Conservation (phyloP, 208 protist genomes). For the Acanthamoeba lenticulata region DNA sequence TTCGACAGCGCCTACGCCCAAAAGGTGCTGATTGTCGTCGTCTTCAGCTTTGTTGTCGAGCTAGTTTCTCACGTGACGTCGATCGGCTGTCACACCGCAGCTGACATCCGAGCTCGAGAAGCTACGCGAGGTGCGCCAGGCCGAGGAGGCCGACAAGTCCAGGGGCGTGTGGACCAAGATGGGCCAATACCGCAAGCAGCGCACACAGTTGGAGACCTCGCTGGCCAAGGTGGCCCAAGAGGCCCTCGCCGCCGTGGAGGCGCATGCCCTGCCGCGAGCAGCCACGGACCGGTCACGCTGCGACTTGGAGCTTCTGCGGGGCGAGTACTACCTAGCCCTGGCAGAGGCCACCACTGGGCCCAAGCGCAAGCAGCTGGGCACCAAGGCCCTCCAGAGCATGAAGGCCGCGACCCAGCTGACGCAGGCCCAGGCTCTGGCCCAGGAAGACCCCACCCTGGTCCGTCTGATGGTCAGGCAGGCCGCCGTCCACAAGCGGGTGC, state of each 20-base stretch:
- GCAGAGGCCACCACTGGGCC: background rate
- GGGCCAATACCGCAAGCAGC: background rate
- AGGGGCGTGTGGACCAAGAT: conserved; percentile 30
- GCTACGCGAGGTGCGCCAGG: background rate
- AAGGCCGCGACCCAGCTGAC: background rate
- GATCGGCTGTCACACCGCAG: background rate
- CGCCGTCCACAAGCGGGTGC: background rate
- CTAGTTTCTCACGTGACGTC: background rate
- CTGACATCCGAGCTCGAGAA: background rate
- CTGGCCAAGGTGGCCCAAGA: background rate
- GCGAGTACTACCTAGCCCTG: background rate
- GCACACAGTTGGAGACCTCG: background rate
- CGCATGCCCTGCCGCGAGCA: background rate
- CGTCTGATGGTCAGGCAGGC: background rate
- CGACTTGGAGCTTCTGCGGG: background rate
- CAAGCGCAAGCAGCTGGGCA: background rate
- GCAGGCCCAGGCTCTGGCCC: background rate
- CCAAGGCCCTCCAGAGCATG: background rate
- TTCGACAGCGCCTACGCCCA: background rate
- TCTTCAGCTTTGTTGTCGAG: too few species aligned
- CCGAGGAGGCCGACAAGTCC: background rate
- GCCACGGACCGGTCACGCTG: background rate
- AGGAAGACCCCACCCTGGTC: background rate
- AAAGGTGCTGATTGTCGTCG: background rate
- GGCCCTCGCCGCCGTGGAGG: conserved; percentile 1